A percentile compares a stretch with the other conserved stretches of the same genome.
Conservation (phyloP, 1,284 basidiomycete genomes). For the Fomitiporia mediterranea region DNA sequence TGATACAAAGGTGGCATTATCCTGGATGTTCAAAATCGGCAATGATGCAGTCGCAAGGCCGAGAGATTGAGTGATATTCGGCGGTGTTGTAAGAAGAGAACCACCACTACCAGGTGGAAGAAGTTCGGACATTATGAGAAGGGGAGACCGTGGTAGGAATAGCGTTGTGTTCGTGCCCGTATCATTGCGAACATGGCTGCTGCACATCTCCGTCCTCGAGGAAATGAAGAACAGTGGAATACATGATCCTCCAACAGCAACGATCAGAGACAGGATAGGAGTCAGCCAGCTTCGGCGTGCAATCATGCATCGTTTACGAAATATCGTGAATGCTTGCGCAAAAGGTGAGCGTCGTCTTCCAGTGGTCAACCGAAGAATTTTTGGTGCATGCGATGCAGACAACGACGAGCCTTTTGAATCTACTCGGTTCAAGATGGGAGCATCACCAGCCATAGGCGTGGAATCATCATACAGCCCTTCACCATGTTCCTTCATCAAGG, state of each 20-base stretch:
- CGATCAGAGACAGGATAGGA: constrained; percentile 52
- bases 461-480: constrained; percentile 7
- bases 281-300: constrained; percentile 65
- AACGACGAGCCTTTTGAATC: constrained; percentile 1
- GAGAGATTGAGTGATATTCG: constrained; percentile 39
- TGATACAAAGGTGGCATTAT: constrained; percentile 52
- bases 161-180: constrained; percentile 35
- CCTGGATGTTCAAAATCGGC: constrained; percentile 35
- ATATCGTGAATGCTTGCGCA: constrained; percentile 62
- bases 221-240: constrained; percentile 63
- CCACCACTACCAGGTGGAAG: constrained; percentile 22
- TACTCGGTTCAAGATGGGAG: not conserved
- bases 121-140: constrained; percentile 12
- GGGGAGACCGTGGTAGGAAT: constrained; percentile 32
- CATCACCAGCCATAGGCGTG: not conserved
- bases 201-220: constrained; percentile 47
- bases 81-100: constrained; percentile 42
- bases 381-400: not conserved
- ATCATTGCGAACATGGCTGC: constrained; percentile 33
- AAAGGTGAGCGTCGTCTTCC: constrained; percentile 49
- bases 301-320: constrained; percentile 67
- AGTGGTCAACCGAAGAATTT: constrained; percentile 39
- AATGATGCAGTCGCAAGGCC: constrained; percentile 34
- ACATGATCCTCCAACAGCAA: constrained; percentile 60
- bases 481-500: constrained; percentile 54